A percentile compares a stretch with the other conserved stretches of the same genome.
These are phyloP conservation scores for Caryopteris hybrid DNA, from an alignment of 305 asterid species.

Conservation along the genomic window DNA sequence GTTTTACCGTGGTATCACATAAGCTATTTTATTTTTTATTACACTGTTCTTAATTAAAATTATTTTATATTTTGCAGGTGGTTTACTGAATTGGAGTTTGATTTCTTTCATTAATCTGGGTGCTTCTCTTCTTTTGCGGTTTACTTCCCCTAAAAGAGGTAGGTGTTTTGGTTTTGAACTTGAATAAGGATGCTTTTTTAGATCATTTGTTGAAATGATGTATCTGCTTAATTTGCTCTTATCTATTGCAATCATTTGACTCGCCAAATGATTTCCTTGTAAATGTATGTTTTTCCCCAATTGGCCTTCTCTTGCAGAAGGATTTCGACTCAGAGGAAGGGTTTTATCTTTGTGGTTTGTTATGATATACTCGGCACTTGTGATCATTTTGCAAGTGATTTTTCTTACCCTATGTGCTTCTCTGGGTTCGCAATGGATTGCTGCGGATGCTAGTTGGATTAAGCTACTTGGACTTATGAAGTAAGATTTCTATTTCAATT, in stretches of 20 bases:
- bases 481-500: conserved; percentile 37
- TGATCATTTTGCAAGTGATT: conserved; percentile 46
- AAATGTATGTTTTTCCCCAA: neutral
- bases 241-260: neutral
- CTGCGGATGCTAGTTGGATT: conserved; percentile 71
- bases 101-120: conserved; percentile 65
- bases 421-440: conserved; percentile 41
- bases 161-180: conserved; percentile 19
- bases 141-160: conserved; percentile 77
- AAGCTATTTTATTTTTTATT: conserved; percentile 10
- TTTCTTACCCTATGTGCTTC: conserved; percentile 45
- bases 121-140: conserved; percentile 66
- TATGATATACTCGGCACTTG: conserved; percentile 46
- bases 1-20: neutral
- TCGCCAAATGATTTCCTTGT: conserved; percentile 3
- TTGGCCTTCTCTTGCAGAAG: conserved; percentile 31
- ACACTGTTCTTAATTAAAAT: neutral
- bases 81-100: conserved; percentile 77
- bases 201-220: neutral
- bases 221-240: neutral
- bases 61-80: conserved; percentile 54
- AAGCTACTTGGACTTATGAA: conserved; percentile 68
- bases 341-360: conserved; percentile 60
- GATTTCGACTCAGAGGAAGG: conserved; percentile 57
- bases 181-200: conserved; percentile 14